A percentile compares a stretch with the other conserved stretches of the same genome.
phyloP scores from a whole-genome alignment of 2,329 filamentous ascomycete species.

The Pseudocercospora crystallina region DNA sequence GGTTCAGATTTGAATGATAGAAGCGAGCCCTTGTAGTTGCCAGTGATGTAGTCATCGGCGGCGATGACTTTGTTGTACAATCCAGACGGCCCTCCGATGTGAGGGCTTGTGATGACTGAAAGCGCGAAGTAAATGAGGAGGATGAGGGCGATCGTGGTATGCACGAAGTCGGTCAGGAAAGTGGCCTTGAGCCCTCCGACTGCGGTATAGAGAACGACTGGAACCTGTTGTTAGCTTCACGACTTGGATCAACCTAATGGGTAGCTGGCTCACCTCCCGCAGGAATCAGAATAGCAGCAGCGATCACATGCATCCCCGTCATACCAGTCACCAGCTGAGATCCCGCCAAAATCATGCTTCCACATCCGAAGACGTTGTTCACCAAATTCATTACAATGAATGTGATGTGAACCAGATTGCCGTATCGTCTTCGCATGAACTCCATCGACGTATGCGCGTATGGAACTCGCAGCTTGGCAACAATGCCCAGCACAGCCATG shows the following conservation, averaged over 20 bases:
- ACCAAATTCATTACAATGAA: constrained; percentile 31
- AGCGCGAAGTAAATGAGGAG: constrained; percentile 52
- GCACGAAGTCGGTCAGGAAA: constrained; percentile 51
- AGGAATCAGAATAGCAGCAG: constrained; percentile 48
- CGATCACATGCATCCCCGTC: constrained; percentile 50
- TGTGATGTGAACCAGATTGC: constrained; percentile 26
- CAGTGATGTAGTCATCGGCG: constrained; percentile 44
- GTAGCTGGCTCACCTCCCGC: constrained; percentile 40
- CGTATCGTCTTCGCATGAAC: constrained; percentile 46
- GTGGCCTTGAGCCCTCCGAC: constrained; percentile 53
- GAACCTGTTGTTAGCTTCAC: too few relatives aligned
- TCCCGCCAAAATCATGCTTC: constrained; percentile 31
- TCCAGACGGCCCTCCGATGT: constrained; percentile 44
- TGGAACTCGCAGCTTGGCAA: constrained; percentile 52
- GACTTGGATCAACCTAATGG: too few relatives aligned
- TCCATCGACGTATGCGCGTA: constrained; percentile 54
- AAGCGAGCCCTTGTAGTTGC: constrained; percentile 50
- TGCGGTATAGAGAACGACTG: constrained; percentile 50
- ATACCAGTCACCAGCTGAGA: constrained; percentile 33
- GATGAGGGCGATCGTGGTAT: constrained; percentile 50
- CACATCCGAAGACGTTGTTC: constrained; percentile 41
- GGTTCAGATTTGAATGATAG: constrained; percentile 50
- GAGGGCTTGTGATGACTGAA: constrained; percentile 43
- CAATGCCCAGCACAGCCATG: constrained; percentile 50
- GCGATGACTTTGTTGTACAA: constrained; percentile 51